Percentiles rank a stretch among this genome's conserved stretches.
phyloP scores from a whole-genome alignment of 192 early-diverging fungal genomes.

The Coemansia nantahalensis region DNA sequence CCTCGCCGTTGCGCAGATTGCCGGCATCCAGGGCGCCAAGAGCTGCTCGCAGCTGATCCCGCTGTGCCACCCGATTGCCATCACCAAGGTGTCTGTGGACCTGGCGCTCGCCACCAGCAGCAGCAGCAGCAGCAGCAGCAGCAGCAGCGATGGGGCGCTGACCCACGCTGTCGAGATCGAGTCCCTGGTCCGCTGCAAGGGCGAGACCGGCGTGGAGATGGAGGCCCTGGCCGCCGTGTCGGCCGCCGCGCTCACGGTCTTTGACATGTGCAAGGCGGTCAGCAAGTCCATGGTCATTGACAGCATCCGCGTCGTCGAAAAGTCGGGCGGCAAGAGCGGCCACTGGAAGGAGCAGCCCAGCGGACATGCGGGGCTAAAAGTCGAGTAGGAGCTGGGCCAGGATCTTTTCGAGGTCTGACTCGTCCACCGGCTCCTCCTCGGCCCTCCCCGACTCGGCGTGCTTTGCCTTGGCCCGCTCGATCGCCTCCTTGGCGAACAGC shows the following conservation, averaged over 20 bases:
- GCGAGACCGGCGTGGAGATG: constrained; percentile 91
- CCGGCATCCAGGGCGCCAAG: constrained; percentile 91
- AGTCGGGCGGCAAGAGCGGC: constrained; percentile 85
- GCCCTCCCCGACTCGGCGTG: constrained; percentile 13
- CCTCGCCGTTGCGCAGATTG: constrained; percentile 79
- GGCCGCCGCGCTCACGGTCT: constrained; percentile 79
- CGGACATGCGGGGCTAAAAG: constrained; percentile 12
- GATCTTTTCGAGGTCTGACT: constrained; percentile 49
- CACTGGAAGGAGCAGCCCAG: constrained; percentile 28
- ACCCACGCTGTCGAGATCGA: constrained; percentile 63
- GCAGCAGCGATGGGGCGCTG: constrained; percentile 1
- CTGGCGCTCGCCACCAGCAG: constrained; percentile 51
- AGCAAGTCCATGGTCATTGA: constrained; percentile 79
- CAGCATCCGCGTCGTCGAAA: constrained; percentile 69
- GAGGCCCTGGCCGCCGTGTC: constrained; percentile 80
- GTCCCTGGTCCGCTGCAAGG: constrained; percentile 68
- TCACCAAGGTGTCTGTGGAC: constrained; percentile 70
- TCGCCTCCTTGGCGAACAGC: constrained; percentile 43
- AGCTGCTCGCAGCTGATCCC: constrained; percentile 79
- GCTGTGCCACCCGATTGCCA: constrained; percentile 77
- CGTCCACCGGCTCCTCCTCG: constrained; percentile 22
- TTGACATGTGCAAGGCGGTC: constrained; percentile 96
- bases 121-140: constrained; percentile 6
- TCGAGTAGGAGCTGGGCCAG: constrained; percentile 51
- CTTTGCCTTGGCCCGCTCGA: constrained; percentile 39